These are phyloP conservation scores for Candida vaughaniae DNA, from an alignment of 805 yeast genomes.

Conservation along the genomic window DNA sequence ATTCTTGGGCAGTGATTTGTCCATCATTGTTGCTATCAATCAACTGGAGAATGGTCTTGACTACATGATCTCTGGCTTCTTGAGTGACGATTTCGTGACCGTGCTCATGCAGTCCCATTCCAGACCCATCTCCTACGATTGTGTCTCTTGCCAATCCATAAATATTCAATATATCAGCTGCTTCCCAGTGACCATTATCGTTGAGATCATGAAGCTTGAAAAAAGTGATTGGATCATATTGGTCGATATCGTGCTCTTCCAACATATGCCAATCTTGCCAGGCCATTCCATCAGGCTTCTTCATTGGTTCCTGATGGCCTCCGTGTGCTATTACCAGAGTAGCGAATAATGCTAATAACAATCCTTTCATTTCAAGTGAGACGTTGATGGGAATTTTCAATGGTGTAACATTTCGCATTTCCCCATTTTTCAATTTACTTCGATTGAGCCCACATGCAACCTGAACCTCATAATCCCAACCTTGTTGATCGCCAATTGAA, in stretches of 20 bases:
- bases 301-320: slow-evolving; percentile 5
- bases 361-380: too few relatives aligned
- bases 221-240: slow-evolving; percentile 70
- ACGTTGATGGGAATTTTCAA: neutral
- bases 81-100: slow-evolving; percentile 54
- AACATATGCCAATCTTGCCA: slow-evolving; percentile 94
- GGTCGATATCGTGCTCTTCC: slow-evolving; percentile 78
- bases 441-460: too few relatives aligned
- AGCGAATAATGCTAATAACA: neutral
- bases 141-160: slow-evolving; percentile 76
- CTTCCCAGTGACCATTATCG: slow-evolving; percentile 54
- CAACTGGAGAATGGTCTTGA: slow-evolving; percentile 51
- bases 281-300: slow-evolving; percentile 48
- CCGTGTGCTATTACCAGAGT: slow-evolving; percentile 6
- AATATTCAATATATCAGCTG: slow-evolving; percentile 66
- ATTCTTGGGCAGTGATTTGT: slow-evolving; percentile 64
- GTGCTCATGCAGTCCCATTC: slow-evolving; percentile 78
- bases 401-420: too few relatives aligned
- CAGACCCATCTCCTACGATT: slow-evolving; percentile 85
- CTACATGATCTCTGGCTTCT: slow-evolving; percentile 55
- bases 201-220: slow-evolving; percentile 78
- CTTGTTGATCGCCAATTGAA: too few relatives aligned
- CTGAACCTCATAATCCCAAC: too few relatives aligned
- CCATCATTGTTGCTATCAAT: slow-evolving; percentile 71
- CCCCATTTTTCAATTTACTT: too few relatives aligned